phyloP scores from a whole-genome alignment of 2,329 filamentous ascomycete species.

The Pseudocercospora cruenta region DNA sequence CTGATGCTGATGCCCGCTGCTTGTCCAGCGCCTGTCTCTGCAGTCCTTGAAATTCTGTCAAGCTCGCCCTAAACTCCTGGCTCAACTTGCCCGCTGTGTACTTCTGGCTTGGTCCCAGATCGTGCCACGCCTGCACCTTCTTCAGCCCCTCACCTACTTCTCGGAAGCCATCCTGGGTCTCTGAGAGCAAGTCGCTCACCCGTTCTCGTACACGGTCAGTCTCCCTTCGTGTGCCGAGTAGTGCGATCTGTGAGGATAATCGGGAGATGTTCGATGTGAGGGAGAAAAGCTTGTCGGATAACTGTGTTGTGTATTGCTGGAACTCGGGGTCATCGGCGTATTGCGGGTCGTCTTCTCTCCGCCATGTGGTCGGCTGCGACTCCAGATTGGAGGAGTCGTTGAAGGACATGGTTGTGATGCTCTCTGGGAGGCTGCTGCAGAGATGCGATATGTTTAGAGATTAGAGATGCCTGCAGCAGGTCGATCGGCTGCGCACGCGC shows the following conservation, averaged over 20 bases:
- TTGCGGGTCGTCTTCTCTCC: constrained; percentile 69
- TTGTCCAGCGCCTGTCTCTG: constrained; percentile 90
- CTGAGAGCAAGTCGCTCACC: constrained; percentile 83
- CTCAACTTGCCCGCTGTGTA: constrained; percentile 95
- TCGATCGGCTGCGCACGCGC: not conserved
- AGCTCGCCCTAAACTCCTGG: constrained; percentile 85
- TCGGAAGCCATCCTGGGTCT: constrained; percentile 84
- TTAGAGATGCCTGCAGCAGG: constrained; percentile 3
- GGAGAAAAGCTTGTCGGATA: constrained; percentile 87
- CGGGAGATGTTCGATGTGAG: constrained; percentile 86
- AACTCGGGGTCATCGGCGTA: constrained; percentile 95
- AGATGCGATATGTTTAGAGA: not conserved
- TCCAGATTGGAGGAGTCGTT: constrained; percentile 84
- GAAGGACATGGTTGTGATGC: constrained; percentile 72
- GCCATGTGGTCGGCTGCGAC: constrained; percentile 70
- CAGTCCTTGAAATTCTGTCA: constrained; percentile 90
- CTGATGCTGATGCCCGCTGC: constrained; percentile 81
- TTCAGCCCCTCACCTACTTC: constrained; percentile 92
- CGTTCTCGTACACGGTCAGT: constrained; percentile 88
- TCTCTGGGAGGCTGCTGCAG: not conserved
- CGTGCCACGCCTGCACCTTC: constrained; percentile 75
- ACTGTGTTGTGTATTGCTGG: constrained; percentile 75
- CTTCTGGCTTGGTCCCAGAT: constrained; percentile 81
- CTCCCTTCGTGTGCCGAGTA: constrained; percentile 87
- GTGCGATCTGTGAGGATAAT: constrained; percentile 79